Evolutionary conservation across 2,329 filamentous ascomycete species (phyloP).

Genomic region (Diaporthe vaccinii): DNA sequence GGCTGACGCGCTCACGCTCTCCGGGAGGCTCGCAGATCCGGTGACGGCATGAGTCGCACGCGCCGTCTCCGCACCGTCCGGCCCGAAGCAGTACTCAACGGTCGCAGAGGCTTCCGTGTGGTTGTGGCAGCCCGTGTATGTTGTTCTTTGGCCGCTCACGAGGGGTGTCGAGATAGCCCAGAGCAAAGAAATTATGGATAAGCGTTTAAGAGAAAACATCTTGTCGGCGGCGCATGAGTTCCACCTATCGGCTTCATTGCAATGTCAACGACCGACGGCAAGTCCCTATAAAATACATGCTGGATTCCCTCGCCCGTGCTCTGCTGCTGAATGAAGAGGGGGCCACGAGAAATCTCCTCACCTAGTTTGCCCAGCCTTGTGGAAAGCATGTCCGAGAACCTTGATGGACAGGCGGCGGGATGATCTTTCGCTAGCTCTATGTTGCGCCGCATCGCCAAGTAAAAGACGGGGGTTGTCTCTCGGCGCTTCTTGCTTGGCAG

Average conservation of each 20-base stretch:
- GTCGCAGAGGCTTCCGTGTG: conserved; percentile 50
- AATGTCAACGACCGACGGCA: neutral
- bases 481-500: conserved; percentile 28
- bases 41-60: conserved; percentile 5
- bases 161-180: conserved; percentile 18
- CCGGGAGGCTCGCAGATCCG: conserved; percentile 13
- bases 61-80: conserved; percentile 21
- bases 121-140: conserved; percentile 61
- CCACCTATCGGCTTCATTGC: neutral
- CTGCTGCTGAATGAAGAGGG: neutral
- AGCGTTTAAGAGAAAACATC: neutral
- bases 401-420: conserved; percentile 21
- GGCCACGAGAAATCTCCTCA: neutral
- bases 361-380: conserved; percentile 5
- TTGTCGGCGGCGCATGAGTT: neutral
- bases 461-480: neutral
- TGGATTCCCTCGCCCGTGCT: neutral
- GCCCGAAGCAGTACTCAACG: conserved; percentile 11
- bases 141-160: conserved; percentile 21
- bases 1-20: conserved; percentile 23
- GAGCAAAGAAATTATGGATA: neutral
- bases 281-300: conserved; percentile 19
- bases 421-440: conserved; percentile 16
- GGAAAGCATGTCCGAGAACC: neutral
- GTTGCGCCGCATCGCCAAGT: conserved; percentile 30